Conservation (phyloP, 75 land plant species). For the Selaginella moellendorffii region DNA sequence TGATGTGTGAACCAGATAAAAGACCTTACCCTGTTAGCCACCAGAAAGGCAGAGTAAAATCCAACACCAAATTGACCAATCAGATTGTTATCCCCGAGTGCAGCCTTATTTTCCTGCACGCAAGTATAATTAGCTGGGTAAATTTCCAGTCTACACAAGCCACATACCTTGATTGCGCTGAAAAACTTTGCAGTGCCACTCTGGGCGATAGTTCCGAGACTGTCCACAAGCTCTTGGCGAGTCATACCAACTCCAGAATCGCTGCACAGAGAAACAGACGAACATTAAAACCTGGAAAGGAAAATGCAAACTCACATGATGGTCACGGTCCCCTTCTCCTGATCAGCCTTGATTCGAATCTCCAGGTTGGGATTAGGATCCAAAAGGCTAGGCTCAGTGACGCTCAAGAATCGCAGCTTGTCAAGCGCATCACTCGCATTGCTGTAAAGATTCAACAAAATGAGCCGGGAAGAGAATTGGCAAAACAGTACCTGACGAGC, state of each 20-base stretch:
- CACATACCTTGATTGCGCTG: conserved; percentile 73
- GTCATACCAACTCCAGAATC: conserved; percentile 99
- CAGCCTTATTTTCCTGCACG: conserved; percentile 93
- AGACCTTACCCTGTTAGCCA: conserved; percentile 57
- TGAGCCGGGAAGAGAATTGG: no score
- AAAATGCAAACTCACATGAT: conserved; percentile 44
- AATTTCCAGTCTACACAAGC: not conserved
- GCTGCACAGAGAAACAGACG: conserved; percentile 25
- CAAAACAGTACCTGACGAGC: conserved; percentile 52
- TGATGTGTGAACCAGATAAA: not conserved
- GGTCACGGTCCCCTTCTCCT: conserved; percentile 69
- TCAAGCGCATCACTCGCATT: conserved; percentile 99
- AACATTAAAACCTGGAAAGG: not conserved
- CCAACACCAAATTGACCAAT: conserved; percentile 99
- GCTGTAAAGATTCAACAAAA: conserved; percentile 36
- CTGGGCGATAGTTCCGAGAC: conserved; percentile 96
- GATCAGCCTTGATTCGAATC: conserved; percentile 78
- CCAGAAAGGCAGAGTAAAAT: conserved; percentile 95
- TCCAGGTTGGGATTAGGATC: conserved; percentile 68
- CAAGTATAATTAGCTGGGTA: no score
- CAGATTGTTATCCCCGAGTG: conserved; percentile 61
- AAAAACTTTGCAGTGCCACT: conserved; percentile 99
- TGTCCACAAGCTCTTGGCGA: conserved; percentile 74
- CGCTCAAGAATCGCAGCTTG: conserved; percentile 85
- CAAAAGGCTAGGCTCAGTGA: conserved; percentile 59